Conservation (phyloP, 73 alveolate species). For the Paramecium biaurelia region DNA sequence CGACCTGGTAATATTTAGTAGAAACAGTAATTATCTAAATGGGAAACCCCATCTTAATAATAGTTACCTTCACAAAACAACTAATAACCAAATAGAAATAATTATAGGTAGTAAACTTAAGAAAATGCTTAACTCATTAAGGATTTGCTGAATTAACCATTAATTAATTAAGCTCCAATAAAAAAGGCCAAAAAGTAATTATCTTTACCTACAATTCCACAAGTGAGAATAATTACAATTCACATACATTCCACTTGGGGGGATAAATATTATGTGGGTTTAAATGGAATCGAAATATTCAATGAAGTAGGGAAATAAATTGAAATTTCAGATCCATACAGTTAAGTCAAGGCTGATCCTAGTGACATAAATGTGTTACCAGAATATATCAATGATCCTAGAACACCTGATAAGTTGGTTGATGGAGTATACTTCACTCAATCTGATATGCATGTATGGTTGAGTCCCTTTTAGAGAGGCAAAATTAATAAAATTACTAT, state of each 20-base stretch:
- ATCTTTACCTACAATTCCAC: conserved; percentile 73
- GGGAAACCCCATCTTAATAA: conserved; percentile 7
- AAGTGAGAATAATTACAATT: conserved; percentile 65
- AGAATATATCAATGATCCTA: conserved; percentile 89
- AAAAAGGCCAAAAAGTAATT: background rate
- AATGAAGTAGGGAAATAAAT: conserved; percentile 73
- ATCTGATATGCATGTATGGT: conserved; percentile 89
- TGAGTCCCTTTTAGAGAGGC: conserved; percentile 88
- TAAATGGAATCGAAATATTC: conserved; percentile 81
- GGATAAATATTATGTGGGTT: conserved; percentile 83
- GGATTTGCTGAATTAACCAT: background rate
- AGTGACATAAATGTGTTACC: conserved; percentile 88
- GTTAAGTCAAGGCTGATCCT: conserved; percentile 78
- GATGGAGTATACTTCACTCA: conserved; percentile 78
- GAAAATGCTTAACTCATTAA: conserved; percentile 8
- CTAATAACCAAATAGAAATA: background rate
- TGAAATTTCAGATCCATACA: conserved; percentile 44
- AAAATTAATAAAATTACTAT: conserved; percentile 71
- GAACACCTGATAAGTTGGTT: conserved; percentile 85
- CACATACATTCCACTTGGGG: conserved; percentile 88
- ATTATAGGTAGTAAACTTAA: background rate
- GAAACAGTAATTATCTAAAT: background rate
- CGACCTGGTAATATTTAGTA: background rate
- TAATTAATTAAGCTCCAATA: background rate
- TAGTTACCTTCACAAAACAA: background rate